These are phyloP conservation scores for Francoa sonchifolia DNA, from an alignment of 441 rosid species.

Conservation along the genomic window DNA sequence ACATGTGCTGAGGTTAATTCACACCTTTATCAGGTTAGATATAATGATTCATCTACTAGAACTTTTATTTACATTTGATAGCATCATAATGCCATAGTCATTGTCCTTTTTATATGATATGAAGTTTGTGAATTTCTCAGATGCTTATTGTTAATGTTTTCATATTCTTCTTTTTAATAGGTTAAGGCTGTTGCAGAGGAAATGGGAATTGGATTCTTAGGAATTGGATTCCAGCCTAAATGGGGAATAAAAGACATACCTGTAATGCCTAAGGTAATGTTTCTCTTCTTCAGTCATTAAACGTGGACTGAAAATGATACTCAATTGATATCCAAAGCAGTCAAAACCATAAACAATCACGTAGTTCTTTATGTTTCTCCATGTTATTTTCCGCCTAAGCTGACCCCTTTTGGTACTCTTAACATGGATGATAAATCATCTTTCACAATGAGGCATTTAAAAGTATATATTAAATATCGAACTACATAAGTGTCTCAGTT, in stretches of 20 bases:
- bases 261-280: slow-evolving; percentile 90
- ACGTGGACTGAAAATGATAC: neutral
- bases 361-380: too few species aligned
- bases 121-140: neutral
- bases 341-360: too few species aligned
- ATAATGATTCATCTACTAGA: slow-evolving; percentile 1
- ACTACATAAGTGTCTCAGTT: too few species aligned
- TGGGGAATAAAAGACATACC: slow-evolving; percentile 82
- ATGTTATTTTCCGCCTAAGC: too few species aligned
- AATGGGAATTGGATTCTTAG: slow-evolving; percentile 96
- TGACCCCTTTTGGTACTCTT: too few species aligned
- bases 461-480: too few species aligned
- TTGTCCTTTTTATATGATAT: neutral
- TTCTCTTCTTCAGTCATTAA: neutral
- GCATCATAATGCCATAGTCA: neutral
- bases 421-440: too few species aligned
- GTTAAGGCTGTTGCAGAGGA: slow-evolving; percentile 99
- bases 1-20: slow-evolving; percentile 99
- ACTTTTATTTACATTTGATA: too few species aligned
- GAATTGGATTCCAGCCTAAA: slow-evolving; percentile 95
- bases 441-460: too few species aligned
- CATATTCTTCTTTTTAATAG: slow-evolving; percentile 17
- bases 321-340: too few species aligned
- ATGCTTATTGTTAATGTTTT: neutral
- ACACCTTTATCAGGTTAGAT: slow-evolving; percentile 86